phyloP scores from a whole-genome alignment of 768 basidiomycete species.

The Podaxis sp. region DNA sequence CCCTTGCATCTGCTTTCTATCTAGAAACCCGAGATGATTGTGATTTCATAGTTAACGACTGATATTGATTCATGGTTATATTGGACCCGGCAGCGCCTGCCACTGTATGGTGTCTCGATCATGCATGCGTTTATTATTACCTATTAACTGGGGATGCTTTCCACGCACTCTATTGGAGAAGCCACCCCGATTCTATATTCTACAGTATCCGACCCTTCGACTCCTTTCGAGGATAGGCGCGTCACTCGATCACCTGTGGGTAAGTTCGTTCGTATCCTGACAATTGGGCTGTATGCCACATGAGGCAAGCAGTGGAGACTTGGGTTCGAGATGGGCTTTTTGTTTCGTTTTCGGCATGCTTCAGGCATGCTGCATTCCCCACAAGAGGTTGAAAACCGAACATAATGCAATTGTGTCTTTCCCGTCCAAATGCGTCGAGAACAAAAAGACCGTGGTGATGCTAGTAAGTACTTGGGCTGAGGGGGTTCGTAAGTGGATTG shows the following conservation, averaged over 20 bases:
- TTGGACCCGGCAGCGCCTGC: neutral
- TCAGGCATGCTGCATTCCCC: neutral
- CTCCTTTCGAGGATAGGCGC: neutral
- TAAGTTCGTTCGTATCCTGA: neutral
- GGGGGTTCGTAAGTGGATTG: neutral
- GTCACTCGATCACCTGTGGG: neutral
- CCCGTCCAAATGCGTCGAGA: neutral
- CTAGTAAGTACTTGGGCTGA: neutral
- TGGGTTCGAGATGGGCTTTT: neutral
- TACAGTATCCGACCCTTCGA: slow-evolving; percentile 8
- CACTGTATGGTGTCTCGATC: neutral
- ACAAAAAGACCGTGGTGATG: neutral
- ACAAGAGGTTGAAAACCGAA: neutral
- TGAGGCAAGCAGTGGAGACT: neutral
- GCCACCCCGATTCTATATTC: neutral
- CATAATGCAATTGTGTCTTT: neutral
- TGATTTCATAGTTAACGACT: neutral
- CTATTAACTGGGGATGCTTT: neutral
- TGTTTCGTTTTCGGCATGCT: neutral
- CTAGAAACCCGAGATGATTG: neutral
- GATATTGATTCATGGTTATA: slow-evolving; percentile 1
- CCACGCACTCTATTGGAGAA: neutral
- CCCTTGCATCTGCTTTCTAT: neutral
- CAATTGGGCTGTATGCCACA: neutral
- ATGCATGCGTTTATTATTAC: neutral